phyloP scores from a whole-genome alignment of 1,284 basidiomycete genomes.

The Ustilago loliicola region DNA sequence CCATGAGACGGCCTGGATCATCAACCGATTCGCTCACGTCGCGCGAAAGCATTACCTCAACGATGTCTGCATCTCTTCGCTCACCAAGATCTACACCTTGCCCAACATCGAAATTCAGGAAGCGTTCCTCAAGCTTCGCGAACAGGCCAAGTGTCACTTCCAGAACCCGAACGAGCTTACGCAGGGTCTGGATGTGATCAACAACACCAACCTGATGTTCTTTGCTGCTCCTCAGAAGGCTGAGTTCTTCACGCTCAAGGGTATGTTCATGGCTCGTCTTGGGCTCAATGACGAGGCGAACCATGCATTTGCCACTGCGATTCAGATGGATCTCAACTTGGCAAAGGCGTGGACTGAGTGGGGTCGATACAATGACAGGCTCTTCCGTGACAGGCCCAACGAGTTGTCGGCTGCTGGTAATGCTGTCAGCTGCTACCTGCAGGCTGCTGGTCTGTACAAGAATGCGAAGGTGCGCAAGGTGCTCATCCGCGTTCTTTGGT shows the following conservation, averaged over 20 bases:
- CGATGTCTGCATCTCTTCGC: slow-evolving; percentile 93
- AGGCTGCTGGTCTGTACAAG: slow-evolving; percentile 96
- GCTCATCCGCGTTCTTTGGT: slow-evolving; percentile 92
- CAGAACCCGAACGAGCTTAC: slow-evolving; percentile 93
- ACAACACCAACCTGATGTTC: slow-evolving; percentile 99
- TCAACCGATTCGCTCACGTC: slow-evolving; percentile 99
- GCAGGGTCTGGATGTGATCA: slow-evolving; percentile 96
- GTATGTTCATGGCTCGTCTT: slow-evolving; percentile 95
- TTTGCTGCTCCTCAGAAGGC: slow-evolving; percentile 95
- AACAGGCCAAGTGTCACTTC: slow-evolving; percentile 99
- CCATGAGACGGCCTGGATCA: slow-evolving; percentile 99
- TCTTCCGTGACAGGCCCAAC: slow-evolving; percentile 79
- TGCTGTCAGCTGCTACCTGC: slow-evolving; percentile 96
- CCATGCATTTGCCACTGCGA: slow-evolving; percentile 79
- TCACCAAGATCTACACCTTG: slow-evolving; percentile 98
- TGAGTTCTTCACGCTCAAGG: slow-evolving; percentile 99
- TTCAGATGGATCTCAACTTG: slow-evolving; percentile 93
- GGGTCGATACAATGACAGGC: slow-evolving; percentile 93
- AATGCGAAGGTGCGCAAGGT: slow-evolving; percentile 92
- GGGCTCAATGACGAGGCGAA: slow-evolving; percentile 91
- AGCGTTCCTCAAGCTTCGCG: slow-evolving; percentile 97
- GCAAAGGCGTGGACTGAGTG: slow-evolving; percentile 99
- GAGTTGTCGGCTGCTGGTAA: slow-evolving; percentile 77
- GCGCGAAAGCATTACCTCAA: slow-evolving; percentile 96
- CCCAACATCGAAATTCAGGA: slow-evolving; percentile 99